These are phyloP conservation scores for Hevea brasiliensis DNA, from an alignment of 345 rosid genomes.

Conservation along the genomic window DNA sequence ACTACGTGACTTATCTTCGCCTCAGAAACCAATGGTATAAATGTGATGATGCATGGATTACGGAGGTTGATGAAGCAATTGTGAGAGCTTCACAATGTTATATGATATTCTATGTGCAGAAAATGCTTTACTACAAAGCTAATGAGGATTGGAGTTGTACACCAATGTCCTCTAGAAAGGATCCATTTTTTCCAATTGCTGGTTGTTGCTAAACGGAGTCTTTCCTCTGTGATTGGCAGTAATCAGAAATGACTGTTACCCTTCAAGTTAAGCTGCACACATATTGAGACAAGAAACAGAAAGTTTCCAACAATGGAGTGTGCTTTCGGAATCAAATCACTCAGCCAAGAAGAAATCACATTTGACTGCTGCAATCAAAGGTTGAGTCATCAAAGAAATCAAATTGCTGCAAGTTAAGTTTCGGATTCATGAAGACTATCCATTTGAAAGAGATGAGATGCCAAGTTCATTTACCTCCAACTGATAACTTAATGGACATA, in stretches of 20 bases:
- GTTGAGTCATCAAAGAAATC: background rate
- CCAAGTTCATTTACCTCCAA: background rate
- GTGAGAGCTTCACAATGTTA: constrained; percentile 35
- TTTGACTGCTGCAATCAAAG: background rate
- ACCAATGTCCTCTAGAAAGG: constrained; percentile 38
- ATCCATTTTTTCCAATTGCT: constrained; percentile 41
- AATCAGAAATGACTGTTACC: constrained; percentile 21
- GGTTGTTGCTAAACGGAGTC: constrained; percentile 48
- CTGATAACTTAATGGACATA: background rate
- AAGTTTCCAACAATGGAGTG: background rate
- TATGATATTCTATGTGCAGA: constrained; percentile 34
- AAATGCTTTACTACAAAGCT: constrained; percentile 40
- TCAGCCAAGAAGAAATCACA: background rate
- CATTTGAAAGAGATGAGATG: background rate
- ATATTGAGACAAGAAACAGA: background rate
- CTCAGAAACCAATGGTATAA: constrained; percentile 34
- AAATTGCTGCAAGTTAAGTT: background rate
- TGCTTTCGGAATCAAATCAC: constrained; percentile 1
- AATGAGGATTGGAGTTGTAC: constrained; percentile 38
- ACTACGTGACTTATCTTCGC: constrained; percentile 30
- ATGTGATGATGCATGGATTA: constrained; percentile 34
- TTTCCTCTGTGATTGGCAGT: constrained; percentile 25
- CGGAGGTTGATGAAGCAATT: constrained; percentile 28
- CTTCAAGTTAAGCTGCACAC: background rate
- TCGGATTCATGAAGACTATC: background rate